Base-by-base conservation (phyloP, 257 asterid genomes). In the Solanum etuberosum region DNA sequence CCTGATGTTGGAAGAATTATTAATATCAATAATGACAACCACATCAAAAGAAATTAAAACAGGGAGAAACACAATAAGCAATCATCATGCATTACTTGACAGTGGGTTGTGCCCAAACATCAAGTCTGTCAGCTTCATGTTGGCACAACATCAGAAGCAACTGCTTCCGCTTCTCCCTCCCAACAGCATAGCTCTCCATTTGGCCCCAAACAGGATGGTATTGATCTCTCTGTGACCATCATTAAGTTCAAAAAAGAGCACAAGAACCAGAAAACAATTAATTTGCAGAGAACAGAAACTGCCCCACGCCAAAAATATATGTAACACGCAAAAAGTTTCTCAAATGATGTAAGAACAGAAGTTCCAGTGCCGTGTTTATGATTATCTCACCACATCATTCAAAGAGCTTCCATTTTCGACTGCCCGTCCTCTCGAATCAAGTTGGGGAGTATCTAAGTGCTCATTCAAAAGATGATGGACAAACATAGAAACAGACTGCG, bases 31-130 rank as follows among this genome's bases (percentile, higher is more conserved):
- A 85, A 68, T 34, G 80, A 88, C 67, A 89, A 83, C 90, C 67
- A 71, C 81, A 87, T 81, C 35, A 67, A 74, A 59, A 40, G 83
- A 68, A 27, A 40, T 32, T 72, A 86, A 43, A 77, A n/a, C 73
- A 23, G 65, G 46, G 35, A 46, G 71, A 46, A 85, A 72, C 83
- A 85, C 65, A 86, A 77, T 86, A 81, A 46, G 89, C 54, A 54
- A 83, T 76, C 83, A 61, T 85, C 21, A 84, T 87, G 71, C 29
- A 74, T 90, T 95, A 97, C 99, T 94, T 97, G 84, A 97, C 96
- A 91, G 93, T 90, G 89, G 99, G 99, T 86, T 95, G 98, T 89
- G 99, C 98, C 99, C 99, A 97, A 87, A 97, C 98, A 88, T 97
- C 99, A 91, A 97, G 99, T 88, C 99, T 94, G 90, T 97, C 99